Evolutionary conservation across 345 rosid species (phyloP), one percentile per base, ranked within the genome.

Genomic region (Salix udensis): DNA sequence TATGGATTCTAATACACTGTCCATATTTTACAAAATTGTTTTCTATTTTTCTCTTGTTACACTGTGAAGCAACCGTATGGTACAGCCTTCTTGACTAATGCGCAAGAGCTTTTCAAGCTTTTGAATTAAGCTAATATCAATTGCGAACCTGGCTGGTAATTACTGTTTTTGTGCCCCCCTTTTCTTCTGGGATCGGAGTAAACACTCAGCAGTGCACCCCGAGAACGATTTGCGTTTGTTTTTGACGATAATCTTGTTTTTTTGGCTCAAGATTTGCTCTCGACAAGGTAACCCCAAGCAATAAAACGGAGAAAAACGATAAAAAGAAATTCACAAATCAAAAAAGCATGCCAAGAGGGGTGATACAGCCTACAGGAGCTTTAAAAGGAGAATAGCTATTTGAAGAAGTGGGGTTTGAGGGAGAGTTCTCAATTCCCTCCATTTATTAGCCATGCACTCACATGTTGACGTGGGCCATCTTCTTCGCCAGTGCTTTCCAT

Each of bases 371-470:
- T 4, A 71, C 80, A 71, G 0, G 36, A n/a, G 55, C 73, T 64
- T n/a, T 7, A 5, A 70, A 70, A 70, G 65, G 42, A 70, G 70
- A 50, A 48, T 16, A 31, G 55, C 76, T 76, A 78, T 68, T 39
- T 36, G 73, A 78, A 58, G 66, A 19, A n/a, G 73, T 64, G 73
- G 82, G 86, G 77, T 44, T 69, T 21, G 70, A 13, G 36, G 23
- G 21, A 6, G n/a, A 34, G 50, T 55, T 62, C 55, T 34, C 12
- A 31, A n/a, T 61, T 37, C 28, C 31, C 68, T 74, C 70, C 66
- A 46, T 48, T 75, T 40, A 40, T 40, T 40, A 2, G 13, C 14
- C 11, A 40, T 40, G 37, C 37, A 34, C 1, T 34, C 37, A 34
- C 37, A 34, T 34, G 44, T 40, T 40, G 52, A 19, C 10, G 78